Conservation (phyloP, 2,329 filamentous ascomycete species). For the Magnaporthiopsis poae region DNA sequence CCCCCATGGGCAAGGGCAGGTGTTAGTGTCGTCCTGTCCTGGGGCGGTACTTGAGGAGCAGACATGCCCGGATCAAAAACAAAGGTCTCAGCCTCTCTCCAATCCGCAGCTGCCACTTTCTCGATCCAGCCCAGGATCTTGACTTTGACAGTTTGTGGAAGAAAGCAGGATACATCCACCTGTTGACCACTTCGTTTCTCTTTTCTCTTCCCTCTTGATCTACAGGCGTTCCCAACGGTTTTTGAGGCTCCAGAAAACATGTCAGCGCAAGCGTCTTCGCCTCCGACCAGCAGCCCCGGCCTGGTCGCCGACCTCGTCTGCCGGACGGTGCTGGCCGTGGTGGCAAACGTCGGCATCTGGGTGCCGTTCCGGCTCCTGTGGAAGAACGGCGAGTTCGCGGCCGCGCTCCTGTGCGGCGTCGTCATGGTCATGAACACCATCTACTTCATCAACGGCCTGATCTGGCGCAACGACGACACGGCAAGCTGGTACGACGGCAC, state of each 20-base stretch:
- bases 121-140: not conserved
- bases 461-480: slow-evolving; percentile 45
- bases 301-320: slow-evolving; percentile 36
- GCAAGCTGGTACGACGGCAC: slow-evolving; percentile 40
- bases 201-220: not conserved
- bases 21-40: not conserved
- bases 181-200: not conserved
- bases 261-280: not conserved
- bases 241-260: not conserved
- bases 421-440: slow-evolving; percentile 37
- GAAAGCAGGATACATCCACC: not conserved
- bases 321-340: slow-evolving; percentile 36
- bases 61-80: not conserved
- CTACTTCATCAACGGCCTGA: slow-evolving; percentile 38
- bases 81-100: not conserved
- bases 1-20: not conserved
- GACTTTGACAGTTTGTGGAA: not conserved
- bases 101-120: not conserved
- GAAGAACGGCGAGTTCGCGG: slow-evolving; percentile 45
- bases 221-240: not conserved
- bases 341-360: slow-evolving; percentile 36
- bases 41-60: not conserved
- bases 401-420: slow-evolving; percentile 37
- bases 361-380: slow-evolving; percentile 43
- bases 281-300: not conserved